Base-by-base conservation (phyloP, 371 early-diverging fungal species). In the Circinella umbellata region DNA sequence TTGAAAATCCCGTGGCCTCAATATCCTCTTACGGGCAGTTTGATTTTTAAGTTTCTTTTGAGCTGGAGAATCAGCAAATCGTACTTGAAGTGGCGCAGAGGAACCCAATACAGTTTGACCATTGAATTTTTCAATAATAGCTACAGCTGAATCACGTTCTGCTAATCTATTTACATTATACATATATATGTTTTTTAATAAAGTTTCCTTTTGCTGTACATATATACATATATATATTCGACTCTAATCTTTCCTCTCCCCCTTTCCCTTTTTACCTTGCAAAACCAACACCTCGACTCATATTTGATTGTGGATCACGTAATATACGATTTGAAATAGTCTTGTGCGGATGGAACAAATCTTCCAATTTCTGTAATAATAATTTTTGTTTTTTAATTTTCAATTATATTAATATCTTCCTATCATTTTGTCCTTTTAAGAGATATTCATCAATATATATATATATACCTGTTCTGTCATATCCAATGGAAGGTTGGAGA, bases 231-330 rank as follows among this genome's bases (percentile, higher is more conserved):
- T 63, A 15, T 65, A 38, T 13, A 35, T 67, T 57, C 38, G 54
- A 11, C 27, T 54, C 36, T 55, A 42, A 42, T 6, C 42, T 42
- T 42, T 37, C 37, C 17, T 37, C 57, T 60, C 57, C 34, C 5
- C 6, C 6, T 47, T 14, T 37, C n/a, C n/a, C 60, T 55, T 38
- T 47, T 60, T 83, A 90, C 89, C 88, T 75, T 4, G 92, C 93
- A 81, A 95, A 95, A 3, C 94, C 95, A 6, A 93, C 94, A 59
- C 95, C 93, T 48, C 91, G 85, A 74, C 89, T 84, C 60, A 80
- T 62, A 27, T 88, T 76, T 54, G 85, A 82, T 65, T 82, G 78
- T 51, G 80, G 80, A 75, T 92, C 90, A 37, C 92, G 81, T 14
- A 95, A 84, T 65, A 95, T 92, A 54, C 92, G 83, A 36, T 88